Evolutionary conservation across 1,284 basidiomycete species (phyloP), one percentile per base, ranked within the genome.

Genomic region (Pyrrhoderma lamaoense): DNA sequence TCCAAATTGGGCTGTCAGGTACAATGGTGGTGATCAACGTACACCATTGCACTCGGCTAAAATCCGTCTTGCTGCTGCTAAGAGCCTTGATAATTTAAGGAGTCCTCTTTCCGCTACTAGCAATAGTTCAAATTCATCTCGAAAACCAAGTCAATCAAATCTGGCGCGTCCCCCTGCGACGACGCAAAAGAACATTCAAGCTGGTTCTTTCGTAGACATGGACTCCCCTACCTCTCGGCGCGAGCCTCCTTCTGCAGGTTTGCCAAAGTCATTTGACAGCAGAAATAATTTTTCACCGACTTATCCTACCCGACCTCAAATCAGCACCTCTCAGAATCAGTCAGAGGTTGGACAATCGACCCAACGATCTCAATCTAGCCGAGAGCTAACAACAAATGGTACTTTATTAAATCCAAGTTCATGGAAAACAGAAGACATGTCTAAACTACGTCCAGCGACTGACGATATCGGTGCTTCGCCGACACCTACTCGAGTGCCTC

Each of bases 1-100:
- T 5, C 37, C 37, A 4, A 49, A 53, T 25, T 54, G 53, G 56
- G 49, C 40, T 35, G 39, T 45, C 16, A 66, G 68, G 47, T 66
- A 67, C 22, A 62, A 61, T 21, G 66, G 65, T 31, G 61, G 64
- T 45, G 67, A 57, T 54, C 60, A 14, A 59, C 67, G 21, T 42
- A 31, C 27, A 31, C 56, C 2, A 51, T 63, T 16, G 58, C 65
- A 13, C 53, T 60, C 14, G 61, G 60, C 52, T 64, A 62, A 57
- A 60, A 49, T 44, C n/a, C 40, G 45, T 18, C 65, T 67, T 40
- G 61, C 68, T 51, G 63, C 60, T 38, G 65, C 75, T 8, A 81
- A 80, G 65, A 83, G 80, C 58, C 76, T 81, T 70, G 75, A 75
- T 56, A 77, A 79, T 55, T 65, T 83, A 42, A 69, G 75, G 44